Conservation (phyloP, 169 alveolate species). For the Eimeria nieschulzi region DNA sequence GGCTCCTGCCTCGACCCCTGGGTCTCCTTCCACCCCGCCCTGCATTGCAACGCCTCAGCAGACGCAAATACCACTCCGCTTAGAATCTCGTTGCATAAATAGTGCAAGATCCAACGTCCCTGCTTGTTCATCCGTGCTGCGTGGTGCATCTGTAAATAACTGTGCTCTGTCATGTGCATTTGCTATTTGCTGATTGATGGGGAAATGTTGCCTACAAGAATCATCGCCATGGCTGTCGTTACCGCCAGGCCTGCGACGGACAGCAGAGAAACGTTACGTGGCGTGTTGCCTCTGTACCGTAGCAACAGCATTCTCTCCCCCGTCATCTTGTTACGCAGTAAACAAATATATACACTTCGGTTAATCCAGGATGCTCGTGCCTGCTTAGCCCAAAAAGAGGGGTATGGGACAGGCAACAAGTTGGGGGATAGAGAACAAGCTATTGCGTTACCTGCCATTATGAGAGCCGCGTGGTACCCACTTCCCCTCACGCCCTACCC, state of each 20-base stretch:
- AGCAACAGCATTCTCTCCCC: background rate
- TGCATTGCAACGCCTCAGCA: background rate
- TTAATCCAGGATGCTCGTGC: background rate
- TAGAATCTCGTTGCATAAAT: too few relatives aligned
- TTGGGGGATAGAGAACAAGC: background rate
- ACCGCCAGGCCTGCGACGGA: background rate
- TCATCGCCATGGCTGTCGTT: background rate
- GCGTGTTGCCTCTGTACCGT: background rate
- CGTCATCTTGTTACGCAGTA: background rate
- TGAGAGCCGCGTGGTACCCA: conserved; percentile 47
- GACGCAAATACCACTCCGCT: background rate
- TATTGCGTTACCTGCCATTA: conserved; percentile 12
- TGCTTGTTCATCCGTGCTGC: too few relatives aligned
- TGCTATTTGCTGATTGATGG: background rate
- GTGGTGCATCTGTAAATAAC: too few relatives aligned
- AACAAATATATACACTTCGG: background rate
- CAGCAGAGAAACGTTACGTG: background rate
- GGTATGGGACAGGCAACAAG: background rate
- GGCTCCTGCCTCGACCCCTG: conserved; percentile 26
- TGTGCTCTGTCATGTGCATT: too few relatives aligned
- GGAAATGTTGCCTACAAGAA: conserved; percentile 1
- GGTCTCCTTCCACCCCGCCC: conserved; percentile 48
- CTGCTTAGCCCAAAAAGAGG: background rate
- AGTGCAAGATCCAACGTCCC: too few relatives aligned
- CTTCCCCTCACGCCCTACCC: conserved; percentile 1